Base-by-base conservation (phyloP, 495 filamentous ascomycete genomes). In the Podospora sp. region DNA sequence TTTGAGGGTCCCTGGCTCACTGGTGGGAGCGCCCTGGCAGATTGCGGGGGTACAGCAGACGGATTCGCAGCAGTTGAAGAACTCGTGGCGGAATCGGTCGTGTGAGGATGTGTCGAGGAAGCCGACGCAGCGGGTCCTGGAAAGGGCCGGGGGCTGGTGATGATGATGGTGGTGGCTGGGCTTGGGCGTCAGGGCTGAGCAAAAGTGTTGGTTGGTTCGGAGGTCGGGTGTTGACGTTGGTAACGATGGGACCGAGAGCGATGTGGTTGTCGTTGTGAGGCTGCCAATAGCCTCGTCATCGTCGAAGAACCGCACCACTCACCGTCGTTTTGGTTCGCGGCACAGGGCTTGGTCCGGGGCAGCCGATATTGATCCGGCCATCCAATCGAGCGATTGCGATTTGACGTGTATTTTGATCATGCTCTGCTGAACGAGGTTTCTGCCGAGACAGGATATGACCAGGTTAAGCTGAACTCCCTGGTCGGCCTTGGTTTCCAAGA, bases 1-100 rank as follows among this genome's bases (percentile, higher is more conserved):
- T 22, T 58, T 53, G n/a, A 46, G 60, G 25, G 55, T 29, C 24
- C 20, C 60, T 49, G 60, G 1, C 36, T 46, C 60, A 22, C 29
- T 49, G 18, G 60, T 33, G n/a, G n/a, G n/a, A 7, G 25, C 27
- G 8, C 49, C 56, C 6, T 29, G 20, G 21, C 56, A 58, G 27
- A 65, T 33, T 8, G 46, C 60, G 2, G 20, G 25, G 53, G 22
- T 22, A 33, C 49, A 60, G 12, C n/a, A n/a, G n/a, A 25, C 49
- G 4, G 18, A 40, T 16, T 49, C 58, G 1, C 53, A 61, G 40
- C 67, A 65, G 49, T 22, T 36, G 63, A 65, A 69, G 62, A 69
- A 69, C 20, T 26, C 63, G 33, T 69, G 67, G 0, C 67, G 67
- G 24, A 65, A 65, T 21, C n/a, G 11, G 1, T 65, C 67, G 26